phyloP scores from a whole-genome alignment of 106 monocot genomes.

The Triglochin maritima region DNA sequence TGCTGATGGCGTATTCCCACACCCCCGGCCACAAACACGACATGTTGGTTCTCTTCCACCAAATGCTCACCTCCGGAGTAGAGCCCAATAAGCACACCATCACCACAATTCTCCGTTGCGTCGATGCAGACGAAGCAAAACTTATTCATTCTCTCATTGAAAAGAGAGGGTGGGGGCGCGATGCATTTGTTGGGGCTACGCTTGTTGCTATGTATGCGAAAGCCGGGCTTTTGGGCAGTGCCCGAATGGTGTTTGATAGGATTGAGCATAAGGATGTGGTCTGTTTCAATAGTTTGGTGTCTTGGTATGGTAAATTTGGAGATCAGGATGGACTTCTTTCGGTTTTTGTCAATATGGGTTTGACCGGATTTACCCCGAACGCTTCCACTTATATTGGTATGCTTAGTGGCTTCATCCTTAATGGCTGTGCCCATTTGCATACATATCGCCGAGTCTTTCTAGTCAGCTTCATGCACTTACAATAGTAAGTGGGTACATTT shows the following conservation, averaged over 20 bases:
- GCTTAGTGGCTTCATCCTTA: slow-evolving; percentile 30
- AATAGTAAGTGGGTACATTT: slow-evolving; percentile 17
- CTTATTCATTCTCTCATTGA: slow-evolving; percentile 26
- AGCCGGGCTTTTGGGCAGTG: slow-evolving; percentile 12
- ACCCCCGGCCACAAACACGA: slow-evolving; percentile 8
- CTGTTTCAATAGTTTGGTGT: slow-evolving; percentile 40
- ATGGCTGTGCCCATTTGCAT: slow-evolving; percentile 34
- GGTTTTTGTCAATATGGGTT: slow-evolving; percentile 18
- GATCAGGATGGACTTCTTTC: slow-evolving; percentile 5
- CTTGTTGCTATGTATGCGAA: slow-evolving; percentile 35
- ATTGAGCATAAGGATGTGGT: slow-evolving; percentile 33
- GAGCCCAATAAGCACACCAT: slow-evolving; percentile 21
- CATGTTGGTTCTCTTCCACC: slow-evolving; percentile 16
- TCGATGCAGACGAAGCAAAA: slow-evolving; percentile 5
- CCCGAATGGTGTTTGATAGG: slow-evolving; percentile 18
- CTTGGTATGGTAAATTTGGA: slow-evolving; percentile 10
- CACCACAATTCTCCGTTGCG: slow-evolving; percentile 13
- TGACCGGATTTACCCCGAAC: slow-evolving; percentile 14
- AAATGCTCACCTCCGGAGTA: slow-evolving; percentile 17
- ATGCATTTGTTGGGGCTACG: slow-evolving; percentile 27
- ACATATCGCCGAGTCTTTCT: slow-evolving; percentile 8
- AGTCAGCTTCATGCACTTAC: slow-evolving; percentile 29
- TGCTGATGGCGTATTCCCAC: slow-evolving; percentile 27
- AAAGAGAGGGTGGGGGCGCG: slow-evolving; percentile 18
- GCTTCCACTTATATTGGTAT: slow-evolving; percentile 26